Evolutionary conservation across 768 basidiomycete species (phyloP).

Genomic region (Kwoniella sp.): DNA sequence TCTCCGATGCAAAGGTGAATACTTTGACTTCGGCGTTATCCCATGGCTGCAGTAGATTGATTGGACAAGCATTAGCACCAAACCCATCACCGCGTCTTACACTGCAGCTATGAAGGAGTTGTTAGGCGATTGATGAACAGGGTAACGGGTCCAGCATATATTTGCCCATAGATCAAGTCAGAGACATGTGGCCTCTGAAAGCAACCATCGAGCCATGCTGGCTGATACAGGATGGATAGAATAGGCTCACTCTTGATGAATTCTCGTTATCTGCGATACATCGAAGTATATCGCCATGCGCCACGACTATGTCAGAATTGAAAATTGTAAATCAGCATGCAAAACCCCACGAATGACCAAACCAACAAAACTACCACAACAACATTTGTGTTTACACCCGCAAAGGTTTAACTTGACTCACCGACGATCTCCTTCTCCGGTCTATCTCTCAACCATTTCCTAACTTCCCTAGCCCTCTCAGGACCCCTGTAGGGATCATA

Average conservation of each 20-base stretch:
- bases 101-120: no score
- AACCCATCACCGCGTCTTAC: no score
- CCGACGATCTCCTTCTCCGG: conserved; percentile 53
- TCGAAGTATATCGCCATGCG: conserved; percentile 53
- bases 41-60: conserved; percentile 35
- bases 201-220: no score
- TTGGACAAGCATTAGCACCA: no score
- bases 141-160: no score
- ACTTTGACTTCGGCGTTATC: conserved; percentile 52
- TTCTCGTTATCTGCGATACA: conserved; percentile 35
- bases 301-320: conserved; percentile 37
- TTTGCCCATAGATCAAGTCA: no score
- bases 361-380: no score
- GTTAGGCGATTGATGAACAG: no score
- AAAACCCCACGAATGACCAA: neutral
- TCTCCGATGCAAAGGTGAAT: conserved; percentile 39
- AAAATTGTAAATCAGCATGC: neutral
- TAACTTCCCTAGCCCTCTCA: conserved; percentile 37
- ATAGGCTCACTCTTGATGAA: conserved; percentile 31
- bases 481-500: conserved; percentile 27
- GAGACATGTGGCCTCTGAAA: no score
- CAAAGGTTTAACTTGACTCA: conserved; percentile 17
- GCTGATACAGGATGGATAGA: no score
- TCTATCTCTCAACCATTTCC: conserved; percentile 48
- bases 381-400: no score